Conservation (phyloP, 78 protist genomes). For the Pigoraptor vietnamica region DNA sequence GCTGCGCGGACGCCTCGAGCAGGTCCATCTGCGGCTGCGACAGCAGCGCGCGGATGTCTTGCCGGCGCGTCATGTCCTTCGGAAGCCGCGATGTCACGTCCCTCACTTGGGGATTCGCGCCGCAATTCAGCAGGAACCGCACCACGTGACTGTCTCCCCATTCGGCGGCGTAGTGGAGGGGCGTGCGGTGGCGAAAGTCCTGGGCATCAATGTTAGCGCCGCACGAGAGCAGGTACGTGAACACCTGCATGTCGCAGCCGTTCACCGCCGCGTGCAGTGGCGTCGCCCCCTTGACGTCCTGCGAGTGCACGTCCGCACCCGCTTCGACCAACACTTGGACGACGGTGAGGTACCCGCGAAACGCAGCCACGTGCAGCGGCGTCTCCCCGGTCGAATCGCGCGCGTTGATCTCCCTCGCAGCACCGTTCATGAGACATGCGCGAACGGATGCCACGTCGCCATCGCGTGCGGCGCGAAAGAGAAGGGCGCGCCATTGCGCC, state of each 20-base stretch:
- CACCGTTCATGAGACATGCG: not conserved
- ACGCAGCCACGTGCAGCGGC: not conserved
- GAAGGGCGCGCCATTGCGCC: not conserved
- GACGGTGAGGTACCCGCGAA: not conserved
- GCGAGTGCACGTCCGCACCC: not conserved
- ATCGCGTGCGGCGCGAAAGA: not conserved
- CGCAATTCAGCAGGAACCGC: not conserved
- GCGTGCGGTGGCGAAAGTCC: not conserved
- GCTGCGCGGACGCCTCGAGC: not conserved
- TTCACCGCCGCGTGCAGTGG: conserved; percentile 18
- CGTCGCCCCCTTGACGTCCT: not conserved
- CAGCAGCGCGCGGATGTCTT: not conserved
- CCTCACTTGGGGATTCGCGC: not conserved
- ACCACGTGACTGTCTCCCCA: not conserved
- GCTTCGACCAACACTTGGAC: not conserved
- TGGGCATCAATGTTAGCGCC: conserved; percentile 22
- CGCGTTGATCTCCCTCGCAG: not conserved
- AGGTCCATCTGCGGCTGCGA: not conserved
- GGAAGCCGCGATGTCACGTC: not conserved
- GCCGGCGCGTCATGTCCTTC: not conserved
- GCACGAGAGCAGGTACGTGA: not conserved
- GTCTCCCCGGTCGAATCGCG: not conserved
- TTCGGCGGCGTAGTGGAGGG: conserved; percentile 22
- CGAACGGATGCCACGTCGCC: not conserved
- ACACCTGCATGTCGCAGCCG: not conserved